Percentiles rank a stretch among this genome's conserved stretches.
phyloP scores from a whole-genome alignment of 1,139 yeast genomes.

The Yamadazyma sp. region DNA sequence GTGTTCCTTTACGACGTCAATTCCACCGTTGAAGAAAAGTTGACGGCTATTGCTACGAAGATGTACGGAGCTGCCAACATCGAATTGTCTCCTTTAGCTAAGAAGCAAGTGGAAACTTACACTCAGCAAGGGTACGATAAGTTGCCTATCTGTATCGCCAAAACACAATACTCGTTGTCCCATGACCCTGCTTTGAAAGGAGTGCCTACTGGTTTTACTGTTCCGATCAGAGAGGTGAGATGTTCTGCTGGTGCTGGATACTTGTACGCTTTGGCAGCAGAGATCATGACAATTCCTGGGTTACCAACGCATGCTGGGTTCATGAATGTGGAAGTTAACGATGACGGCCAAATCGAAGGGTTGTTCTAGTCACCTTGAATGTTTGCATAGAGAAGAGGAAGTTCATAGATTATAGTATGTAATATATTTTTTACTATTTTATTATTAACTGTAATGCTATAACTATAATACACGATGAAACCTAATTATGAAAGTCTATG shows the following conservation, averaged over 20 bases:
- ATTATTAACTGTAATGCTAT: conserved; percentile 6
- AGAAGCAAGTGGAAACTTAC: conserved; percentile 63
- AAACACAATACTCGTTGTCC: conserved; percentile 79
- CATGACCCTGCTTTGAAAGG: conserved; percentile 82
- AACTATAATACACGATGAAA: conserved; percentile 7
- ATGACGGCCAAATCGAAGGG: conserved; percentile 79
- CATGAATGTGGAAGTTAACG: conserved; percentile 81
- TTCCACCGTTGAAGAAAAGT: conserved; percentile 62
- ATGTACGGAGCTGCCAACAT: conserved; percentile 76
- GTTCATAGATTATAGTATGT: not conserved
- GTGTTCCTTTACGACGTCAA: conserved; percentile 61
- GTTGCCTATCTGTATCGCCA: conserved; percentile 79
- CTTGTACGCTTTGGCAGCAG: conserved; percentile 78
- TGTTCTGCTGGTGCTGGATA: conserved; percentile 84
- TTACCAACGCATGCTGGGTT: conserved; percentile 80
- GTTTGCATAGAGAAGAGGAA: not conserved
- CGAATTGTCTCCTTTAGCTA: conserved; percentile 67
- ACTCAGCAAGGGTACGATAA: conserved; percentile 71
- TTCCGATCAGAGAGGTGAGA: conserved; percentile 79
- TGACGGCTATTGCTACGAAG: conserved; percentile 63
- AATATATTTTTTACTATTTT: not conserved
- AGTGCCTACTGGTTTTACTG: conserved; percentile 75
- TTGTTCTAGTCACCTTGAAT: conserved; percentile 44
- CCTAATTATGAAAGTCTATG: not conserved
- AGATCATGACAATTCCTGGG: conserved; percentile 83